Conservation (phyloP, 176 grass and related monocot genomes). For the Miscanthus lutarioriparius region DNA sequence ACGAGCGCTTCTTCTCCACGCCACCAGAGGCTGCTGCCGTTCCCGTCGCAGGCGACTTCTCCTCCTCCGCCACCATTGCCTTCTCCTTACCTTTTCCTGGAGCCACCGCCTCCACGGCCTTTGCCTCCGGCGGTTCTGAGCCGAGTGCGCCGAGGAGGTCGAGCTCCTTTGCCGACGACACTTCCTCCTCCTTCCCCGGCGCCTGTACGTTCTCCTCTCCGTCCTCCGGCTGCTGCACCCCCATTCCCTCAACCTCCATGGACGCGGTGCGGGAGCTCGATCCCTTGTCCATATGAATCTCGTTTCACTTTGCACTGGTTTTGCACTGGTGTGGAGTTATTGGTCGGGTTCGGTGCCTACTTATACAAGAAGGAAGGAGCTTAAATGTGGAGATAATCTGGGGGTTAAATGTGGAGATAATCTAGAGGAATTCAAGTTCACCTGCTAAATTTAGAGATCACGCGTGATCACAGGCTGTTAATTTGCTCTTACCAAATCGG, state of each 20-base stretch:
- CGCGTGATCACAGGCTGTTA: slow-evolving; percentile 32
- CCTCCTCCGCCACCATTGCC: not conserved
- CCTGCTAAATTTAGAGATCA: slow-evolving; percentile 37
- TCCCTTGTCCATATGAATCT: slow-evolving; percentile 6
- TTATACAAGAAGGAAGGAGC: slow-evolving; percentile 25
- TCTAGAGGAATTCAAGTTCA: slow-evolving; percentile 1
- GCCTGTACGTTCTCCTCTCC: slow-evolving; percentile 3
- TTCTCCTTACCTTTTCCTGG: slow-evolving; percentile 24
- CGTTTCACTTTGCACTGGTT: not conserved
- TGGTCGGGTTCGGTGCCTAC: not conserved
- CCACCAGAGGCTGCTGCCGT: not conserved
- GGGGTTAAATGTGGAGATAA: slow-evolving; percentile 4
- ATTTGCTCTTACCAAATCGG: not conserved
- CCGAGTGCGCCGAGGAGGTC: slow-evolving; percentile 36
- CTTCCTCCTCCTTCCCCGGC: not conserved
- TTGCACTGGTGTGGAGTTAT: not conserved
- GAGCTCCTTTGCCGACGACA: slow-evolving; percentile 13
- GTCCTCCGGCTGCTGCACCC: not conserved
- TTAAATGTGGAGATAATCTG: slow-evolving; percentile 31
- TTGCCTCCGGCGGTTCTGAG: not conserved
- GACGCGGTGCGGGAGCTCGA: slow-evolving; percentile 35
- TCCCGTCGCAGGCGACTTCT: not conserved
- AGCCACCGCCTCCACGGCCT: not conserved
- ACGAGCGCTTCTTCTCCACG: slow-evolving; percentile 39
- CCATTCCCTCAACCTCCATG: slow-evolving; percentile 13